These are phyloP conservation scores for Crassisporium funariophilum DNA, from an alignment of 768 basidiomycete genomes.

Conservation along the genomic window DNA sequence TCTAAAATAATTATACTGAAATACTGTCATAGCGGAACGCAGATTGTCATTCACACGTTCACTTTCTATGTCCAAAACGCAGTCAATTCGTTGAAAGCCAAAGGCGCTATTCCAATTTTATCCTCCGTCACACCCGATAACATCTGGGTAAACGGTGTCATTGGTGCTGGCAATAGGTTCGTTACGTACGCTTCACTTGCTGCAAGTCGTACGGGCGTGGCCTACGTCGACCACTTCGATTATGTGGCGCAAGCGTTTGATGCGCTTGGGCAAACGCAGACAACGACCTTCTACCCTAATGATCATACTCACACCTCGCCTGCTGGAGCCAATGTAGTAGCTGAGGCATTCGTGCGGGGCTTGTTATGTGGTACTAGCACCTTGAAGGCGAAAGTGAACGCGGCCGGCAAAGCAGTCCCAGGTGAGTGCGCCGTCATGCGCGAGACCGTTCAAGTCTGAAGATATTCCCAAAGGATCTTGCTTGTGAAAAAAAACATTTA, in stretches of 20 bases:
- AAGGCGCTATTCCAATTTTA: conserved; percentile 50
- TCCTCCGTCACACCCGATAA: conserved; percentile 52
- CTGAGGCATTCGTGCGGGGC: conserved; percentile 49
- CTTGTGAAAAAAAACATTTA: neutral
- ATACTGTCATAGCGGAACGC: conserved; percentile 33
- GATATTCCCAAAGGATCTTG: conserved; percentile 2
- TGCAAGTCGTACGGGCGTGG: conserved; percentile 36
- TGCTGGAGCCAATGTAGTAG: conserved; percentile 48
- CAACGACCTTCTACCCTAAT: conserved; percentile 43
- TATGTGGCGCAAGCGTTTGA: conserved; percentile 47
- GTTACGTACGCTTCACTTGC: conserved; percentile 45
- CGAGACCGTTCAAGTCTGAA: neutral
- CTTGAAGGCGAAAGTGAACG: conserved; percentile 36
- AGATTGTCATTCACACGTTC: conserved; percentile 45
- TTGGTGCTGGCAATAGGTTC: conserved; percentile 43
- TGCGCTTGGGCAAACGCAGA: conserved; percentile 38
- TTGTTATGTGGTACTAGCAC: conserved; percentile 40
- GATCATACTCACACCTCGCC: conserved; percentile 50
- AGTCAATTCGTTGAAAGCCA: conserved; percentile 40
- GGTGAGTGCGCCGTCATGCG: conserved; percentile 27
- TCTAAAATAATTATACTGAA: neutral
- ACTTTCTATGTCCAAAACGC: conserved; percentile 49
- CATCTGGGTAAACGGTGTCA: conserved; percentile 38
- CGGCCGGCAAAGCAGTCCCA: conserved; percentile 38
- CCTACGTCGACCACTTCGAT: conserved; percentile 49